Conservation (phyloP, 2,329 filamentous ascomycete species). For the Juglanconis sp. region DNA sequence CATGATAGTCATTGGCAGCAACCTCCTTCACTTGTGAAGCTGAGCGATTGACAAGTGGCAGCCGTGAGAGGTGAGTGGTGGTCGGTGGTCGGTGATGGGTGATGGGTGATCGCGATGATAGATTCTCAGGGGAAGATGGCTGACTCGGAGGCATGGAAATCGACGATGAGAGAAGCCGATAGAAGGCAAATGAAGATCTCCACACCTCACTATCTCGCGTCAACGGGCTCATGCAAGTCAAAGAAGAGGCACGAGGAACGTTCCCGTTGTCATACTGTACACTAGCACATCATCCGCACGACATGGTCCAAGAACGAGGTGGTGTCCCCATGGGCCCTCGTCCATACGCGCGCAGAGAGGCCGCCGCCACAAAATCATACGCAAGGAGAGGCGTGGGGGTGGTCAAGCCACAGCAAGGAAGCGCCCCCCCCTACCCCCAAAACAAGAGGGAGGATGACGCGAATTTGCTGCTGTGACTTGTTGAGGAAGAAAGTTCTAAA, state of each 20-base stretch:
- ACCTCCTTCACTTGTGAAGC: no score
- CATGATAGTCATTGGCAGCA: no score
- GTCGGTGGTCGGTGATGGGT: not conserved
- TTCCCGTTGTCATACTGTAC: not conserved
- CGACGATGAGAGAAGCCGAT: not conserved
- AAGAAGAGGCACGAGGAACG: not conserved
- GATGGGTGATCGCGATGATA: not conserved
- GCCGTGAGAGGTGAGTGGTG: no score
- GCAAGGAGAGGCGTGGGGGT: not conserved
- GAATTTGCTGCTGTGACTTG: not conserved
- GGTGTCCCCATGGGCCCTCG: not conserved
- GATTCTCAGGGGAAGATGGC: not conserved
- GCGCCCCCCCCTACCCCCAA: no score
- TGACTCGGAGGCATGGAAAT: not conserved
- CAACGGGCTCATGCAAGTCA: not conserved
- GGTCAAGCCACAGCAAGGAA: not conserved
- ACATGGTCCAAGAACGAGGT: no score
- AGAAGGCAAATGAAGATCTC: not conserved
- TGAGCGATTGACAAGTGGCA: no score
- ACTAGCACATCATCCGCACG: not conserved
- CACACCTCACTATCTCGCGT: not conserved
- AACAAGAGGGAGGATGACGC: not conserved
- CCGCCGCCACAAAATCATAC: slow-evolving; percentile 6
- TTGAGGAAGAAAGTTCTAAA: not conserved
- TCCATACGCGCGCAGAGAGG: not conserved